Conservation (phyloP, 176 grass and related monocot genomes). For the Musa troglodytarum region DNA sequence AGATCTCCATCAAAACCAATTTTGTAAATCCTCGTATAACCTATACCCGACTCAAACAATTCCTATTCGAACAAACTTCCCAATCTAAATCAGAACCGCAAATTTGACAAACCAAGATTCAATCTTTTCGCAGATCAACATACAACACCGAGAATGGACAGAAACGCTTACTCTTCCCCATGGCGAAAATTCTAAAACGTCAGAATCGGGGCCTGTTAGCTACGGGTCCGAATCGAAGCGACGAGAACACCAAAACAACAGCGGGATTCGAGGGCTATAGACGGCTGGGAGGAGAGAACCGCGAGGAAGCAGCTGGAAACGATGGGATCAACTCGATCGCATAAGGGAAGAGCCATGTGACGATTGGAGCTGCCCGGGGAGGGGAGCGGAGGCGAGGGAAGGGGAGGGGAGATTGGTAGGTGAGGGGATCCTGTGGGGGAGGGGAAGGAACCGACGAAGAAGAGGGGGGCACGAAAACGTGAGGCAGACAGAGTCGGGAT, state of each 20-base stretch:
- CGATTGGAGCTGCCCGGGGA: conserved; percentile 5
- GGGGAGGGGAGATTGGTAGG: background rate
- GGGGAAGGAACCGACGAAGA: background rate
- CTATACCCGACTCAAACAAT: background rate
- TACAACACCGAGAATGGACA: background rate
- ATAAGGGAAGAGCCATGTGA: conserved; percentile 32
- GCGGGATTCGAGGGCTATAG: background rate
- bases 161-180: conserved; percentile 15
- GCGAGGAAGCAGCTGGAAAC: background rate
- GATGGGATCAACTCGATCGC: conserved; percentile 18
- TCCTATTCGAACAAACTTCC: background rate
- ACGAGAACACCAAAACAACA: conserved; percentile 8
- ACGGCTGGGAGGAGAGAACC: background rate
- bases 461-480: background rate
- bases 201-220: background rate
- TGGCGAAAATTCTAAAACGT: conserved; percentile 1
- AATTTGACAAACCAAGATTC: conserved; percentile 15
- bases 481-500: background rate
- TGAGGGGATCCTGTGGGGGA: background rate
- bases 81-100: background rate
- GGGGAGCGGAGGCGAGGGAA: background rate
- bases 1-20: background rate
- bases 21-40: background rate
- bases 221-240: conserved; percentile 17
- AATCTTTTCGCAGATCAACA: background rate